These are phyloP conservation scores for Russula sp. DNA, from an alignment of 768 basidiomycete genomes.

Conservation along the genomic window DNA sequence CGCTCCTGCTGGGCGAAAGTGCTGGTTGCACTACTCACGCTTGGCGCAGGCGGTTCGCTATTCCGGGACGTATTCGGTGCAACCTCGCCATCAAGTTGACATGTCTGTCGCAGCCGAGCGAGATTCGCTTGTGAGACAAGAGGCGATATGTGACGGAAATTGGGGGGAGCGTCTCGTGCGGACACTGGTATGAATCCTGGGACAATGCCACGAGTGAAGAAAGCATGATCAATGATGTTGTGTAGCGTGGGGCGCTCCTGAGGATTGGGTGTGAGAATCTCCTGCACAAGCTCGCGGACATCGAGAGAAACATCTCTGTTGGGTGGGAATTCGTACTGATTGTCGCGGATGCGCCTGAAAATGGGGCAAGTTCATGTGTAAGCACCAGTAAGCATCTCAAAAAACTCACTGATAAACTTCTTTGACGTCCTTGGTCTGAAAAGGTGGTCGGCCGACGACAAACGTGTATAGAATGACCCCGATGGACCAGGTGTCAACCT, in stretches of 20 bases:
- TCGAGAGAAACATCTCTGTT: slow-evolving; percentile 70
- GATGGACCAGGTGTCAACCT: slow-evolving; percentile 97
- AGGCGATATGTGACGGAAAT: slow-evolving; percentile 66
- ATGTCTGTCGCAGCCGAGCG: slow-evolving; percentile 56
- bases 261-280: slow-evolving; percentile 84
- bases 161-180: slow-evolving; percentile 71
- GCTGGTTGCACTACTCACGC: slow-evolving; percentile 47
- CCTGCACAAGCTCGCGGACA: slow-evolving; percentile 72
- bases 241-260: slow-evolving; percentile 77
- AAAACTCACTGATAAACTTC: slow-evolving; percentile 81
- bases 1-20: slow-evolving; percentile 85
- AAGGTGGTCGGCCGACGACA: slow-evolving; percentile 91
- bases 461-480: slow-evolving; percentile 97
- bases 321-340: slow-evolving; percentile 87
- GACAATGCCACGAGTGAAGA: slow-evolving; percentile 78
- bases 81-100: slow-evolving; percentile 64
- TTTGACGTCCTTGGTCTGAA: slow-evolving; percentile 98
- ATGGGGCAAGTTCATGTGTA: slow-evolving; percentile 3
- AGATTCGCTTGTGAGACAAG: slow-evolving; percentile 67
- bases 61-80: slow-evolving; percentile 35
- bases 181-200: slow-evolving; percentile 78
- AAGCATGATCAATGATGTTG: slow-evolving; percentile 79
- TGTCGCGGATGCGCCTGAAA: slow-evolving; percentile 83
- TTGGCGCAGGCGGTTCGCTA: slow-evolving; percentile 19
- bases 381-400: background rate